These are phyloP conservation scores for Penicillium paxilli DNA, from an alignment of 495 filamentous ascomycete genomes.

Conservation along the genomic window DNA sequence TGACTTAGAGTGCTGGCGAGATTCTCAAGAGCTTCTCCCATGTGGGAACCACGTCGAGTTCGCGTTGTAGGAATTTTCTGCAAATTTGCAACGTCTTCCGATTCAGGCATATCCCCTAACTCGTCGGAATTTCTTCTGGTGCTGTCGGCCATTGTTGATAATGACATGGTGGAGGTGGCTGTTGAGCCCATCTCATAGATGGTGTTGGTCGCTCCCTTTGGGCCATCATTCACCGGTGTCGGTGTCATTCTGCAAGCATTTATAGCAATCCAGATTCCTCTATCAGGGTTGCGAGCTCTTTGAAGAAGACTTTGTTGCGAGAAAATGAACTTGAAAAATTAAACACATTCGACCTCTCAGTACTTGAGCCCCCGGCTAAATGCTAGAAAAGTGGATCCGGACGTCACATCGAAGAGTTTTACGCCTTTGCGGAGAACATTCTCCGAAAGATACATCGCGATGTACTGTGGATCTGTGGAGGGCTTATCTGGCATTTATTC, in stretches of 20 bases:
- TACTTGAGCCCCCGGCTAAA: neutral
- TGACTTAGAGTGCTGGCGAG: constrained; percentile 5
- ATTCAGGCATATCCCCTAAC: neutral
- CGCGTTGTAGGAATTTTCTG: constrained; percentile 11
- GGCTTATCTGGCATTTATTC: neutral
- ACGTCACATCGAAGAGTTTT: neutral
- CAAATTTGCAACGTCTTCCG: constrained; percentile 14
- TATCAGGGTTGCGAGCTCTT: too few relatives aligned
- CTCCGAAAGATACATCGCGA: neutral
- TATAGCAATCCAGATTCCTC: too few relatives aligned
- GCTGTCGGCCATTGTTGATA: constrained; percentile 2
- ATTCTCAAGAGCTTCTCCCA: constrained; percentile 21
- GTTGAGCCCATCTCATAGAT: constrained; percentile 7
- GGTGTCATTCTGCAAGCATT: constrained; percentile 7
- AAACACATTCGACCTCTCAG: too few relatives aligned
- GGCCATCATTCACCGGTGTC: neutral
- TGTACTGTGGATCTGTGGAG: neutral
- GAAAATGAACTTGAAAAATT: neutral
- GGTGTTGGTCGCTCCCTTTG: constrained; percentile 1
- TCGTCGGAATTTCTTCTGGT: constrained; percentile 7
- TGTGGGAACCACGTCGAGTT: constrained; percentile 14
- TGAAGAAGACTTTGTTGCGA: neutral
- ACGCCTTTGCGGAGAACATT: neutral
- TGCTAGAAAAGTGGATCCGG: neutral
- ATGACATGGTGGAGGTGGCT: constrained; percentile 4